phyloP scores from a whole-genome alignment of 2,329 filamentous ascomycete species.

The Ceratocystis lukuohia region DNA sequence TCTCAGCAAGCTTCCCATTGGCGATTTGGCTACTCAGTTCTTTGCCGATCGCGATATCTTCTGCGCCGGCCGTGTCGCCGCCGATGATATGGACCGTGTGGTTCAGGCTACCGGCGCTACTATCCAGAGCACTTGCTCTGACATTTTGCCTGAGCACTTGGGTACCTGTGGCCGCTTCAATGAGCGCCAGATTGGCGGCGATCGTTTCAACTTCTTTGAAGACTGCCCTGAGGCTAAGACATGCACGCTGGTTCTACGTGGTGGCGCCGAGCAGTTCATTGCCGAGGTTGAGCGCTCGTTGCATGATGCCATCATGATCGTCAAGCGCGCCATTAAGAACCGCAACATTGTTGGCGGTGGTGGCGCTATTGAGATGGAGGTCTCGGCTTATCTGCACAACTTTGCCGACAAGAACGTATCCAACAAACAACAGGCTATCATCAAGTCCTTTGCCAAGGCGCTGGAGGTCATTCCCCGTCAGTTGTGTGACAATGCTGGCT shows the following conservation, averaged over 20 bases:
- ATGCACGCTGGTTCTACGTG: conserved; percentile 87
- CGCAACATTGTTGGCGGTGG: conserved; percentile 88
- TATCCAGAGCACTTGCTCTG: conserved; percentile 89
- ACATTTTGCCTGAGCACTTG: conserved; percentile 78
- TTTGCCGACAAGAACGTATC: conserved; percentile 87
- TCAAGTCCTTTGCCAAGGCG: conserved; percentile 96
- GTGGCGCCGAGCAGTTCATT: conserved; percentile 97
- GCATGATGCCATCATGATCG: conserved; percentile 99
- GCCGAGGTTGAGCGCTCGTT: conserved; percentile 95
- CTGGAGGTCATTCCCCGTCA: conserved; percentile 93
- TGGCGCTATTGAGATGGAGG: conserved; percentile 90
- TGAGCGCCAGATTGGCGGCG: conserved; percentile 91
- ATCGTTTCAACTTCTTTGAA: conserved; percentile 98
- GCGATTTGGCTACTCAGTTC: conserved; percentile 92
- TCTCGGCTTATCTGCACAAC: conserved; percentile 82
- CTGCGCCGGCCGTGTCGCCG: conserved; percentile 84
- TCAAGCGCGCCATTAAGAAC: conserved; percentile 95
- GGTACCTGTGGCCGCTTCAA: conserved; percentile 85
- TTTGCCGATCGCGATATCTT: conserved; percentile 98
- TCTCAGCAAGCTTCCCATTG: conserved; percentile 91
- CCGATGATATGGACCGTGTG: conserved; percentile 90
- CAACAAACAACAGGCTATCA: conserved; percentile 92
- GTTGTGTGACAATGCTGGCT: conserved; percentile 95
- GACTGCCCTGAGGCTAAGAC: conserved; percentile 92
- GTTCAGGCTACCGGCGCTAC: conserved; percentile 88